phyloP scores from a whole-genome alignment of 1,284 basidiomycete genomes.

The Trichosporon sp. region DNA sequence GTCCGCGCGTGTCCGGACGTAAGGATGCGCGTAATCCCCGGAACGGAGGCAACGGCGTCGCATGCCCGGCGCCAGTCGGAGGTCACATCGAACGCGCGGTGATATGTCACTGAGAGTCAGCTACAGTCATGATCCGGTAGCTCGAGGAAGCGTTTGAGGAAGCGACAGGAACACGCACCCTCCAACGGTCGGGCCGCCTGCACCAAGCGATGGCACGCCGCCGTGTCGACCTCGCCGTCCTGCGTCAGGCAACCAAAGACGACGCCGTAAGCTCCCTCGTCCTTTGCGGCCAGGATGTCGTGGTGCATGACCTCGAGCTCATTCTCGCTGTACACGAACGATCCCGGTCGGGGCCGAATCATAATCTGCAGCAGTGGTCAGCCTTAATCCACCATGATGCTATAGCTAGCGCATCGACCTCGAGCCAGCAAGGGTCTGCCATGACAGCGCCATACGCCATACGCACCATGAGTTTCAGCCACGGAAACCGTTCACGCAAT shows the following conservation, averaged over 20 bases:
- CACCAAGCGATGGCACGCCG: slow-evolving; percentile 46
- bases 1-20: slow-evolving; percentile 56
- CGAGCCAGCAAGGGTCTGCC: not conserved
- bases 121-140: no score
- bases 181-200: slow-evolving; percentile 59
- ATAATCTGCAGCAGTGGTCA: slow-evolving; percentile 55
- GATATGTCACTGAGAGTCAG: slow-evolving; percentile 62
- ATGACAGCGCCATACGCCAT: not conserved
- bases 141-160: not conserved
- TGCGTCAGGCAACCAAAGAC: slow-evolving; percentile 62
- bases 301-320: slow-evolving; percentile 67
- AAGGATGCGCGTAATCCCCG: slow-evolving; percentile 63
- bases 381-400: not conserved
- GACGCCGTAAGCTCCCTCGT: slow-evolving; percentile 58
- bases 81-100: slow-evolving; percentile 74
- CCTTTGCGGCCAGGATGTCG: slow-evolving; percentile 54
- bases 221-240: slow-evolving; percentile 59
- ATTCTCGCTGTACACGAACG: slow-evolving; percentile 62
- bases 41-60: slow-evolving; percentile 54
- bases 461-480: slow-evolving; percentile 61
- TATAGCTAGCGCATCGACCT: not conserved
- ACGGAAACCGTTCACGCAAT: slow-evolving; percentile 53
- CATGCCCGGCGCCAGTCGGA: slow-evolving; percentile 56
- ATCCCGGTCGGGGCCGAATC: slow-evolving; percentile 69
- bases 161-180: slow-evolving; percentile 48